Percentiles rank a stretch among this genome's conserved stretches.
These are phyloP conservation scores for Syzygium oleosum DNA, from an alignment of 345 rosid genomes.

Conservation along the genomic window DNA sequence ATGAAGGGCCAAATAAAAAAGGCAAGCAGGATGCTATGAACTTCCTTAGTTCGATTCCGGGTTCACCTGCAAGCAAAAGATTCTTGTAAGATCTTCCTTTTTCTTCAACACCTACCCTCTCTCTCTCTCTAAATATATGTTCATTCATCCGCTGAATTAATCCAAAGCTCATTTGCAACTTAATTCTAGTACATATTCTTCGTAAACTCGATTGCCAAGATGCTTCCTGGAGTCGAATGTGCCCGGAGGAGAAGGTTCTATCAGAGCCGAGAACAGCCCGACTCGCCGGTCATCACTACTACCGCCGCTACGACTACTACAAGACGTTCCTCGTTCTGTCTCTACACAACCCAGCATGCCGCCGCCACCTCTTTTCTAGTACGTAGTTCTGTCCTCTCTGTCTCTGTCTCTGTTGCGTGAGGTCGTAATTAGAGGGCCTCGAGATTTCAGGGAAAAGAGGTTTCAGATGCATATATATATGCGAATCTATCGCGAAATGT, in stretches of 20 bases:
- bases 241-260: conserved; percentile 72
- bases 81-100: neutral
- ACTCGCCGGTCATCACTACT: conserved; percentile 1
- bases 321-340: conserved; percentile 58
- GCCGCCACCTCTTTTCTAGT: conserved; percentile 20
- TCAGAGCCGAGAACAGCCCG: conserved; percentile 23
- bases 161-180: neutral
- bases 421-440: neutral
- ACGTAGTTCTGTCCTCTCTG: neutral
- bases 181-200: neutral
- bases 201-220: conserved; percentile 23
- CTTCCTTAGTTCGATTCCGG: too few species aligned
- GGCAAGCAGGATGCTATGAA: too few species aligned
- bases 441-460: neutral
- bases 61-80: neutral
- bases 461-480: neutral
- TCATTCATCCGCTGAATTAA: neutral
- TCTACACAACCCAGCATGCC: conserved; percentile 49
- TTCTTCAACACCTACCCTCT: neutral
- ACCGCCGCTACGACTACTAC: conserved; percentile 12
- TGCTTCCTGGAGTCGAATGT: conserved; percentile 82
- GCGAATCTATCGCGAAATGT: neutral
- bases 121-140: neutral
- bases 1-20: too few species aligned
- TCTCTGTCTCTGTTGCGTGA: neutral